Base-by-base conservation (phyloP, 768 basidiomycete genomes). In the Boletales sp. region DNA sequence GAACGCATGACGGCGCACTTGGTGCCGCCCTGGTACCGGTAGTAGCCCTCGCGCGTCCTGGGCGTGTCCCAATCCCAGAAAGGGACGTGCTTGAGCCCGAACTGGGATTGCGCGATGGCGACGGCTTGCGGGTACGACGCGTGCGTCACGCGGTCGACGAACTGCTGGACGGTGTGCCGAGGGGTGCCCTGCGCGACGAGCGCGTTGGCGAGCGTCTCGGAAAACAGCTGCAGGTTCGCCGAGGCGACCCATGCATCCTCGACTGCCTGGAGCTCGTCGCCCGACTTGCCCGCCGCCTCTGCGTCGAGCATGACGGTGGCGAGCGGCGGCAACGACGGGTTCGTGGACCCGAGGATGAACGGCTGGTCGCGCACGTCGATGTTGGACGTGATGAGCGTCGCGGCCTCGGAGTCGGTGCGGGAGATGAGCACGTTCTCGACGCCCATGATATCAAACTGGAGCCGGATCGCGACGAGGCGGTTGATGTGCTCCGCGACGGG, bases 391-490 rank as follows among this genome's bases (percentile, higher is more conserved):
- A 98, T 90, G 62, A 99, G 82, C 2, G 97, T 97, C 1, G 97
- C 95, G 6, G 97, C 95, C 69, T 98, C 95, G 5, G 94, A 94
- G 67, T 98, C 95, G 3, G 97, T 98, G 48, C 97, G 84, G 8
- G 94, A 89, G 65, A 99, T 80, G 61, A 89, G 81, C 58, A 98
- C 80, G 71, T 97, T 97, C 62, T 90, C 87, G 41, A 97, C 93
- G 47, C 95, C 94, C 94, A 98, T 94, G 65, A 99, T 90, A 66
- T 98, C 97, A 65, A 87, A 97, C 72, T 98, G 97, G 39, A 97
- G 78, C 24, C 97, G 91, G 64, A 98, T 95, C 39, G 97, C 94
- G 43, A 97, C 85, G 49, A 99, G 86, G 45, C 97, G 90, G 71
- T 97, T 97, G 72, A 98, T 94, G 72, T 99, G 97, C 75, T 98